phyloP scores from a whole-genome alignment of 1,284 basidiomycete species.

The Vanrija sp. region DNA sequence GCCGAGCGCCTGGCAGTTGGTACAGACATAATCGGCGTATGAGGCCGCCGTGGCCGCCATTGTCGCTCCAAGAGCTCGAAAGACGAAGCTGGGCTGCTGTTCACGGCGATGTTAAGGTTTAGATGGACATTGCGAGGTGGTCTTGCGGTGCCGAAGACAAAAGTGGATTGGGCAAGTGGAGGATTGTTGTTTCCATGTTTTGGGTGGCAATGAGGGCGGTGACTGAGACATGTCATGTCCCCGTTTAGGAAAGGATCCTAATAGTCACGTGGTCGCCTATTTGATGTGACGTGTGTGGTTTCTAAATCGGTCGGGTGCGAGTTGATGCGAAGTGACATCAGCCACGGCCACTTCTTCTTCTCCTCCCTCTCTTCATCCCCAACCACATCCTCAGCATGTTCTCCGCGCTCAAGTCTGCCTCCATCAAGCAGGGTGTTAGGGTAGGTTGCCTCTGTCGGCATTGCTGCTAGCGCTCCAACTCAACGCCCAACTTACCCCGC shows the following conservation, averaged over 20 bases:
- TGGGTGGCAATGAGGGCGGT: too few relatives aligned
- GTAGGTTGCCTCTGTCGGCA: background rate
- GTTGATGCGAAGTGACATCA: too few relatives aligned
- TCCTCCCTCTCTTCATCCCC: background rate
- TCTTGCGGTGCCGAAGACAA: too few relatives aligned
- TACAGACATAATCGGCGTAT: slow-evolving; percentile 5
- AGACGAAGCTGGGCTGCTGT: background rate
- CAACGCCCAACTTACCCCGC: background rate
- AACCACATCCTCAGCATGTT: slow-evolving; percentile 6
- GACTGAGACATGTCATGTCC: too few relatives aligned
- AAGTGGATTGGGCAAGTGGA: background rate
- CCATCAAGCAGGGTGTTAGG: slow-evolving; percentile 3
- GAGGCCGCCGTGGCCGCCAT: background rate
- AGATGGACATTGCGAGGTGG: too few relatives aligned
- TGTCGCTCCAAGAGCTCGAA: background rate
- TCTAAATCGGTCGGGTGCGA: background rate
- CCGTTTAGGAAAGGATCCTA: too few relatives aligned
- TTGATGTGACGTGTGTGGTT: background rate
- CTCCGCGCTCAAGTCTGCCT: background rate
- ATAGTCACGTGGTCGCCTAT: too few relatives aligned
- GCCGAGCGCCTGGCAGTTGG: slow-evolving; percentile 4
- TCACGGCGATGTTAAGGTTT: background rate
- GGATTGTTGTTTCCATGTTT: too few relatives aligned
- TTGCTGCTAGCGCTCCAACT: background rate
- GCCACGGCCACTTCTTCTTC: too few relatives aligned